phyloP scores from a whole-genome alignment of 805 yeast genomes.

The Kluyveromyces starmeri region DNA sequence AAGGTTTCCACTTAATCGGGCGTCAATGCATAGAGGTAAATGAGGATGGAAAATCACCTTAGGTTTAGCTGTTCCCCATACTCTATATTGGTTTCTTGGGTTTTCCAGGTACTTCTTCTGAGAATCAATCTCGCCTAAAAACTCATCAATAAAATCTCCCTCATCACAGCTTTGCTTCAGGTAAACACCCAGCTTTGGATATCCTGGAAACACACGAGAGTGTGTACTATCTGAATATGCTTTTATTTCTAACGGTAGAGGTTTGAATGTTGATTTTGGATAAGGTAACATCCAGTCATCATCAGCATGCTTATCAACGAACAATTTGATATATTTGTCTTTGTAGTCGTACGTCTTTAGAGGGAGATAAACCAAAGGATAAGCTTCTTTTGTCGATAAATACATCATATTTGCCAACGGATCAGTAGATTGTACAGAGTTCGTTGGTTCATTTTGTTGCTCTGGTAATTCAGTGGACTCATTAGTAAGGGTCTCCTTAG shows the following conservation, averaged over 20 bases:
- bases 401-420: slow-evolving; percentile 24
- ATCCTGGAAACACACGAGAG: slow-evolving; percentile 59
- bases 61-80: slow-evolving; percentile 62
- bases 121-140: slow-evolving; percentile 64
- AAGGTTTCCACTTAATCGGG: slow-evolving; percentile 70
- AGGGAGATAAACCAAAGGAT: slow-evolving; percentile 27
- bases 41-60: slow-evolving; percentile 47
- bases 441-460: neutral
- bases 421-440: slow-evolving; percentile 3
- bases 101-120: slow-evolving; percentile 56
- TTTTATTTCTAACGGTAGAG: slow-evolving; percentile 36
- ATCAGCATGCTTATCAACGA: slow-evolving; percentile 45
- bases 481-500: slow-evolving; percentile 1
- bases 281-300: slow-evolving; percentile 29
- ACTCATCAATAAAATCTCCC: slow-evolving; percentile 48
- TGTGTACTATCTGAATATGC: slow-evolving; percentile 49
- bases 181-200: slow-evolving; percentile 59
- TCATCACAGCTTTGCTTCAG: slow-evolving; percentile 33
- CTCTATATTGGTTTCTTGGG: slow-evolving; percentile 64
- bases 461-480: neutral
- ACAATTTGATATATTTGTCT: slow-evolving; percentile 35
- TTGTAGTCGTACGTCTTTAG: slow-evolving; percentile 34
- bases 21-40: slow-evolving; percentile 64
- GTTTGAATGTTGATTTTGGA: slow-evolving; percentile 12
- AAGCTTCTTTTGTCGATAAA: slow-evolving; percentile 31